Evolutionary conservation across 1,139 yeast species (phyloP).

Genomic region (Suhomyces guaymorum): DNA sequence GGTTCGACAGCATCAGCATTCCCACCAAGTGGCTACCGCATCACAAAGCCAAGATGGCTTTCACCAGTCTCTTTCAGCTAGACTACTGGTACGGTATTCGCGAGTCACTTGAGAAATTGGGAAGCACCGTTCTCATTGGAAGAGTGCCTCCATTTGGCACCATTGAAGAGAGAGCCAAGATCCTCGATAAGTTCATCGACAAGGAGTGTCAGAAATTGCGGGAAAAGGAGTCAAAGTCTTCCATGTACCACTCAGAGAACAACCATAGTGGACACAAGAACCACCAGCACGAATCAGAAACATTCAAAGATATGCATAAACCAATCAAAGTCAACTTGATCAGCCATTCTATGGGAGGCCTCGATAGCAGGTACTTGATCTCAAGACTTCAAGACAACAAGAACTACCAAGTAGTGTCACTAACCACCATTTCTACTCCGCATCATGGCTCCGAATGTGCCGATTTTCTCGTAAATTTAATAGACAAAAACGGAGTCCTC

Average conservation of each 20-base stretch:
- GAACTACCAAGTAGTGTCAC: constrained; percentile 59
- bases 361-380: constrained; percentile 78
- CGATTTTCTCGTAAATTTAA: constrained; percentile 53
- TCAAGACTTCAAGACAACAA: constrained; percentile 46
- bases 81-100: constrained; percentile 85
- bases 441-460: constrained; percentile 88
- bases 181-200: constrained; percentile 54
- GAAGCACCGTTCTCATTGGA: constrained; percentile 70
- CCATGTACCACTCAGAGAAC: constrained; percentile 29
- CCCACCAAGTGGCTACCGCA: constrained; percentile 31
- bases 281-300: constrained; percentile 12
- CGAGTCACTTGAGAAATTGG: constrained; percentile 57
- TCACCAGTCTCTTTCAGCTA: constrained; percentile 21
- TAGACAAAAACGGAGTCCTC: constrained; percentile 18
- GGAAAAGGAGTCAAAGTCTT: constrained; percentile 25
- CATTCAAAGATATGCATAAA: constrained; percentile 20
- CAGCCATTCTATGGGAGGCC: constrained; percentile 96
- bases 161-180: constrained; percentile 67
- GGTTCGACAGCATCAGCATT: constrained; percentile 63
- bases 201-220: constrained; percentile 38
- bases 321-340: constrained; percentile 63
- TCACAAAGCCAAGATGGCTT: constrained; percentile 8
- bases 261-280: constrained; percentile 7
- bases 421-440: constrained; percentile 86
- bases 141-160: constrained; percentile 83